phyloP scores from a whole-genome alignment of 495 filamentous ascomycete genomes.

The Trypethelium eluteriae region DNA sequence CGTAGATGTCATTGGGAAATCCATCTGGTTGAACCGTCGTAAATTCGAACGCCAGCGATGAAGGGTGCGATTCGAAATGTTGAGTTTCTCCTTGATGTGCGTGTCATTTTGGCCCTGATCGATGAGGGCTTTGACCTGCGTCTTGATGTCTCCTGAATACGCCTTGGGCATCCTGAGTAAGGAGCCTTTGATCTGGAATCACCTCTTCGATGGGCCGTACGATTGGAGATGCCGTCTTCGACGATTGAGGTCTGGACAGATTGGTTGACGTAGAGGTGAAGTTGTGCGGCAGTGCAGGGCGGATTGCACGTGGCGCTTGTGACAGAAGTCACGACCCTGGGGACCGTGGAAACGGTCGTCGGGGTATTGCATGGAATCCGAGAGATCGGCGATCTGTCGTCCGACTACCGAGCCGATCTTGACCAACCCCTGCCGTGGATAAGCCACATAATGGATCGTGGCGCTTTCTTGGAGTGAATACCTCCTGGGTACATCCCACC shows the following conservation, averaged over 20 bases:
- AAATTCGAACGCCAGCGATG: conserved; percentile 9
- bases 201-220: background rate
- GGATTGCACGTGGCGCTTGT: background rate
- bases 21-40: conserved; percentile 4
- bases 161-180: conserved; percentile 4
- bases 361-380: too few relatives aligned
- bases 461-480: too few relatives aligned
- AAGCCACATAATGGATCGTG: too few relatives aligned
- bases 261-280: conserved; percentile 1
- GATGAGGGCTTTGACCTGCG: conserved; percentile 8
- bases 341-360: too few relatives aligned
- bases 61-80: conserved; percentile 8
- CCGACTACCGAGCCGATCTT: too few relatives aligned
- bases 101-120: conserved; percentile 11
- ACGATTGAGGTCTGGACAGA: conserved; percentile 3
- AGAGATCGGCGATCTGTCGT: too few relatives aligned
- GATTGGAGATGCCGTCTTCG: background rate
- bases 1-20: conserved; percentile 5
- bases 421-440: too few relatives aligned
- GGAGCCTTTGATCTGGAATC: background rate
- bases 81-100: conserved; percentile 10
- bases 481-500: too few relatives aligned
- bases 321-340: background rate
- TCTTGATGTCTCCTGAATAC: conserved; percentile 3
- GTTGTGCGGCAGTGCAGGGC: background rate